Conservation (phyloP, 2,329 filamentous ascomycete genomes). For the Madurella fahalii region DNA sequence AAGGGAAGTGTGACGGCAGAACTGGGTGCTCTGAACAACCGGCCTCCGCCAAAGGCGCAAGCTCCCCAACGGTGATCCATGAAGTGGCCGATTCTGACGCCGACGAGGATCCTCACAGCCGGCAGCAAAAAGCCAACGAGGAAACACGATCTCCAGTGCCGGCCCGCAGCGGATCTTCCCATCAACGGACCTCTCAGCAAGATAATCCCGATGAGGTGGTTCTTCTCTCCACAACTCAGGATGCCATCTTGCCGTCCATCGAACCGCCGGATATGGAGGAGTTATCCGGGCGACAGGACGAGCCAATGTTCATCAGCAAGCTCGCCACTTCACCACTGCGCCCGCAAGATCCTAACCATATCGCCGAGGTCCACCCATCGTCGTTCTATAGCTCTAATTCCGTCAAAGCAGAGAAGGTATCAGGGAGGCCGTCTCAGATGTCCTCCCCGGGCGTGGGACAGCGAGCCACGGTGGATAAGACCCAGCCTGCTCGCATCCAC, state of each 20-base stretch:
- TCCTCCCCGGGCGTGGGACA: not conserved
- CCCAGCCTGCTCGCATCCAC: not conserved
- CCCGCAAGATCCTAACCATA: not conserved
- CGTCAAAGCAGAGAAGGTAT: not conserved
- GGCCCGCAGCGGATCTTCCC: not conserved
- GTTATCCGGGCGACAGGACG: not conserved
- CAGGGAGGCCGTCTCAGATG: not conserved
- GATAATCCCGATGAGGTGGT: not conserved
- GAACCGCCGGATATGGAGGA: conserved; percentile 6
- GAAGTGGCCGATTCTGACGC: not conserved
- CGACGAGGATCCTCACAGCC: not conserved
- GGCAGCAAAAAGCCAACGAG: not conserved
- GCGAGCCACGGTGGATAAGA: not conserved
- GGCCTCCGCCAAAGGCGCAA: not conserved
- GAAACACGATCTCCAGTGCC: not conserved
- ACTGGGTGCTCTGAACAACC: not conserved
- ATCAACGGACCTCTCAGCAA: not conserved
- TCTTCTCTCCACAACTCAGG: not conserved
- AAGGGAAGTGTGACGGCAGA: not conserved
- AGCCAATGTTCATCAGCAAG: conserved; percentile 3
- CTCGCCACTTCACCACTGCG: conserved; percentile 2
- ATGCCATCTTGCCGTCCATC: conserved; percentile 5
- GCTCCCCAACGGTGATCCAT: not conserved
- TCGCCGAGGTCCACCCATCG: not conserved
- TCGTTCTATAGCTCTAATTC: conserved; percentile 1